Percentiles rank a stretch among this genome's conserved stretches.
phyloP scores from a whole-genome alignment of 2,329 filamentous ascomycete genomes.

The Pseudogymnoascus sp. region DNA sequence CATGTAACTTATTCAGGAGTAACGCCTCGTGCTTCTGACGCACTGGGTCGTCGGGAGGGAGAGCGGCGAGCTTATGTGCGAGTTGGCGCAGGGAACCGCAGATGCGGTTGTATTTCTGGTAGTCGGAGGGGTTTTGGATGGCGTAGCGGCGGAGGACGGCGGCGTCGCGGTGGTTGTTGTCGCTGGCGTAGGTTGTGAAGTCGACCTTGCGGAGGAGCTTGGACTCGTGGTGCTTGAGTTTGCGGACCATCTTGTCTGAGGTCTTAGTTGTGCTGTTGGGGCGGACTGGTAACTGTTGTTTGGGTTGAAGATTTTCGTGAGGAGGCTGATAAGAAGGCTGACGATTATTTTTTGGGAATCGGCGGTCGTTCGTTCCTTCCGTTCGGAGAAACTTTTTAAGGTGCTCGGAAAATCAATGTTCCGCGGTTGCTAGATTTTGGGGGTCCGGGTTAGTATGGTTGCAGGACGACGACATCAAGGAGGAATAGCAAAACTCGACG shows the following conservation, averaged over 20 bases:
- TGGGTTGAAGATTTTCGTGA: not conserved
- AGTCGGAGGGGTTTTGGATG: constrained; percentile 83
- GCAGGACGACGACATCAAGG: not conserved
- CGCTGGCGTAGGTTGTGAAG: constrained; percentile 87
- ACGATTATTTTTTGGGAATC: not conserved
- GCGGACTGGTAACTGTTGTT: not conserved
- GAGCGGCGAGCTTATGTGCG: constrained; percentile 75
- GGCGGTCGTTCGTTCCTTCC: not conserved
- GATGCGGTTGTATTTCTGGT: constrained; percentile 57
- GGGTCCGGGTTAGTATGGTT: not conserved
- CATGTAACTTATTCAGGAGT: constrained; percentile 82
- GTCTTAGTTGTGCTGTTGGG: not conserved
- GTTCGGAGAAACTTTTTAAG: not conserved
- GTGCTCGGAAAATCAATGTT: not conserved
- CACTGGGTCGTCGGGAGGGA: constrained; percentile 69
- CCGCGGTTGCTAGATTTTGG: not conserved
- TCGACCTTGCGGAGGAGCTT: constrained; percentile 89
- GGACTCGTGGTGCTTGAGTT: constrained; percentile 94
- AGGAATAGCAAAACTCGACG: not conserved
- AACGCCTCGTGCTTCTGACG: constrained; percentile 79
- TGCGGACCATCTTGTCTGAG: constrained; percentile 64
- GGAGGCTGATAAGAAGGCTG: constrained; percentile 5
- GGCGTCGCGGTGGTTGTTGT: constrained; percentile 78
- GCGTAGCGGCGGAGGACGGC: constrained; percentile 75
- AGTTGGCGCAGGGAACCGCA: constrained; percentile 83